Conservation (phyloP, 73 alveolate species). For the Paramecium sexaurelia region DNA sequence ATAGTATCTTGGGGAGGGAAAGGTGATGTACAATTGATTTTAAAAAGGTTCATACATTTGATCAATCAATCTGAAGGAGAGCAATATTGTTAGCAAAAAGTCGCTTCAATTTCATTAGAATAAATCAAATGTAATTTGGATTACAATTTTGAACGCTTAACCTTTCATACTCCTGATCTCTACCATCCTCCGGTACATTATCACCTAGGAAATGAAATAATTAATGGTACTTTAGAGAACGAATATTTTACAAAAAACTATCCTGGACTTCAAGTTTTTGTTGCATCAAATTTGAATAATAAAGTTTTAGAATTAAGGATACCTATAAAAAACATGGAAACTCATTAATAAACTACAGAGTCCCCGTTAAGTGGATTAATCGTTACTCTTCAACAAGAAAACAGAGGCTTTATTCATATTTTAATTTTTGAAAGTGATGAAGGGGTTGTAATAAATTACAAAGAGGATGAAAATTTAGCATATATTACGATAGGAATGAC, state of each 20-base stretch:
- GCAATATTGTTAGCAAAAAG: not conserved
- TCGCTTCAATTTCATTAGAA: not conserved
- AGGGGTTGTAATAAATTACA: not conserved
- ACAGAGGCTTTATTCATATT: constrained; percentile 38
- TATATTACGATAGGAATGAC: not conserved
- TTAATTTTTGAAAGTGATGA: not conserved
- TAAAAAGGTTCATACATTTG: not conserved
- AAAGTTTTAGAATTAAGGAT: constrained; percentile 30
- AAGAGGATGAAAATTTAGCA: constrained; percentile 24
- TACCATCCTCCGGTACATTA: constrained; percentile 55
- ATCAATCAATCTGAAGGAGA: not conserved
- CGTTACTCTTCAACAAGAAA: not conserved
- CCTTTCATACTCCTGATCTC: constrained; percentile 35
- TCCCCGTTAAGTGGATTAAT: not conserved
- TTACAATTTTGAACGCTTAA: not conserved
- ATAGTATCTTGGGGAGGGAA: constrained; percentile 40
- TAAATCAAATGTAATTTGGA: constrained; percentile 44
- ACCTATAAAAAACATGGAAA: constrained; percentile 1
- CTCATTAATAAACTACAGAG: not conserved
- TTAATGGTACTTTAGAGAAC: not conserved
- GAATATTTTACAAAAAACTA: not conserved
- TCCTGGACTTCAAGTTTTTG: constrained; percentile 47
- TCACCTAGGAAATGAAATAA: not conserved
- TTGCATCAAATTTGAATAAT: not conserved
- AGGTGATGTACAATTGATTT: not conserved